Evolutionary conservation across 2,329 filamentous ascomycete species (phyloP), one percentile per base, ranked within the genome.

Genomic region (Aspergillus brunneoviolaceus): DNA sequence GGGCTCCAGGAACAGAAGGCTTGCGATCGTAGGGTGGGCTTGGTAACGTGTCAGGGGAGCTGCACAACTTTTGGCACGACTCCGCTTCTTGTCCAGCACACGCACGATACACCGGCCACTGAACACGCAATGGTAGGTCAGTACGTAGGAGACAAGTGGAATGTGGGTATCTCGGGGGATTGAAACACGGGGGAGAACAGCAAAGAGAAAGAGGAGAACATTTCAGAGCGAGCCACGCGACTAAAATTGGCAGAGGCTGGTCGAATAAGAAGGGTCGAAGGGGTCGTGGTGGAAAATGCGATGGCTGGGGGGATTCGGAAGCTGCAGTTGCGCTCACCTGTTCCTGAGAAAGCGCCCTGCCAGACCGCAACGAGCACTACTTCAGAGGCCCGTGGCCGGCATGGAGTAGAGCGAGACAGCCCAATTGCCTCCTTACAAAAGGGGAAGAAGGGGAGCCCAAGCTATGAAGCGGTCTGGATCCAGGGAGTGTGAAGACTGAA

Each of bases 231-330:
- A 57, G 52, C 47, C 16, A 51, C 52, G 48, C 33, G 49, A 53
- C 33, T 49, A 60, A 55, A 60, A 57, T 55, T 61, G 60, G 63
- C 59, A 65, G 72, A 72, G 72, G 72, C 71, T 75, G 72, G 72
- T 66, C 67, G 59, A 70, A 69, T 69, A 54, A 57, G 54, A 57
- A 60, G 60, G 50, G 59, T 42, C 31, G 54, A 57, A 60, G 60
- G 50, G 59, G 45, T 31, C 27, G 53, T 53, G 31, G 62, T 61
- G 69, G 71, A 9, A 77, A 77, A 72, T 75, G 61, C 60, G 75
- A 77, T 75, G 75, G 75, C 75, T 77, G 75, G 75, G 72, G 59
- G 58, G 9, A 35, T 35, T 35, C 33, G 53, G 60, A 61, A 59
- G 33, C 42, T 52, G 57, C 50, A 60, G 53, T 51, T 47, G 52